Evolutionary conservation across 148 eudicot species (phyloP), one percentile per base, ranked within the genome.

Genomic region (Polygonum maritimum): DNA sequence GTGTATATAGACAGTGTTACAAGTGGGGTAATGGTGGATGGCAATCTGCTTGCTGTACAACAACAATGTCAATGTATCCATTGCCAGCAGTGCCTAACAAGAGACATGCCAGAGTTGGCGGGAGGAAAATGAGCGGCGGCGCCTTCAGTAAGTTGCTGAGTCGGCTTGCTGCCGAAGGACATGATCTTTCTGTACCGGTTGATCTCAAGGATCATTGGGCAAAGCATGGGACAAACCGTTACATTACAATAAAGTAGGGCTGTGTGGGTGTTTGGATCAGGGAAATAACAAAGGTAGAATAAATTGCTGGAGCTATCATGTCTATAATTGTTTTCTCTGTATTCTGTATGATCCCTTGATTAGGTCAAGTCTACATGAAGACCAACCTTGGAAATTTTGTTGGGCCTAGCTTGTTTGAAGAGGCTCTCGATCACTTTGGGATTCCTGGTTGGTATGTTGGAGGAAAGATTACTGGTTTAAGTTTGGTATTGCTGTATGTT

Each of bases 1-100:
- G 97, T 41, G 81, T 86, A 1, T 80, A 88, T 11, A 81, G 98
- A 58, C 94, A 96, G 9, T 92, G 98, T 81, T 95, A 95, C 82
- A 95, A 92, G 79, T 95, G 98, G 98, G 98, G 98, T 1, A 90
- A 87, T 47, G 98, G 98, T 3, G 98, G 98, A 13, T 95, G 98
- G 98, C 98, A 95, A 71, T 95, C 98, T 6, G 88, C 98, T 1
- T 95, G 98, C 75, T 95, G 98, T 84, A 95, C 98, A 5, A 93
- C 90, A 33, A 88, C 90, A 16, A 51, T 93, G 82, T 93, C 98
- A 2, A 79, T 89, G 86, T 93, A 93, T 78, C 96, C 98, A 0
- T 84, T 95, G 44, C 98, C 94, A 21, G 85, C 92, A 1, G 89
- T 90, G 40, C 95, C 97, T 14, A 90, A 92, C 83, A 94, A 94